Base-by-base conservation (phyloP, 495 filamentous ascomycete genomes). In the Talaromyces liani region DNA sequence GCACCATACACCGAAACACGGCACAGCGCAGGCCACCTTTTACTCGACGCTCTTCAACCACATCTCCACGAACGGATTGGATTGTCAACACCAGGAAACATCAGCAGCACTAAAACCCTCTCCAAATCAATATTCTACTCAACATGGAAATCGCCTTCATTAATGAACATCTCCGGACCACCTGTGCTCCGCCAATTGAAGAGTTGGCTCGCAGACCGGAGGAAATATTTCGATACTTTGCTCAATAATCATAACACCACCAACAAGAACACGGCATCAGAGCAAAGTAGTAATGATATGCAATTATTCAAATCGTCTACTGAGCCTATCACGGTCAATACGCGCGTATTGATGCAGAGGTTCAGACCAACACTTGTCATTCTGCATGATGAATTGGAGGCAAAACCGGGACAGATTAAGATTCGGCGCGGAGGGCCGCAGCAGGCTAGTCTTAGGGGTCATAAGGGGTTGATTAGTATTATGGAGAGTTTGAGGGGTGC, bases 341-440 rank as follows among this genome's bases (percentile, higher is more conserved):
- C 83, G 0, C 72, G 71, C 63, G 22, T 6, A 24, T 60, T 55
- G 18, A 73, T 72, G 36, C 66, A 65, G 36, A 65, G 65, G 20
- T 62, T 70, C 65, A 60, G 64, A 12, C 76, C 79, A 25, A 78
- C 78, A 0, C 75, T 96, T 16, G 84, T 95, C 3, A 74, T 96
- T 2, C 75, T 96, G 29, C 91, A 96, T 74, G 92, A 96, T 68
- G 92, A 96, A 69, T 73, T 96, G 8, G 91, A 96, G 70, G 79
- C 80, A 53, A 74, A 79, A 25, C 66, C 91, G 10, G 91, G 91
- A 1, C 82, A 80, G 41, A 77, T 95, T 5, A 87, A 79, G 47
- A 74, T 89, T 45, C 85, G 73, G 66, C 78, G 71, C 55, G 84
- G 80, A 2, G 83, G 83, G 24, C 69, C 77, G 5, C 73, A 79